Conservation (phyloP, 140 eudicot species). For the Senecio squalidus region DNA sequence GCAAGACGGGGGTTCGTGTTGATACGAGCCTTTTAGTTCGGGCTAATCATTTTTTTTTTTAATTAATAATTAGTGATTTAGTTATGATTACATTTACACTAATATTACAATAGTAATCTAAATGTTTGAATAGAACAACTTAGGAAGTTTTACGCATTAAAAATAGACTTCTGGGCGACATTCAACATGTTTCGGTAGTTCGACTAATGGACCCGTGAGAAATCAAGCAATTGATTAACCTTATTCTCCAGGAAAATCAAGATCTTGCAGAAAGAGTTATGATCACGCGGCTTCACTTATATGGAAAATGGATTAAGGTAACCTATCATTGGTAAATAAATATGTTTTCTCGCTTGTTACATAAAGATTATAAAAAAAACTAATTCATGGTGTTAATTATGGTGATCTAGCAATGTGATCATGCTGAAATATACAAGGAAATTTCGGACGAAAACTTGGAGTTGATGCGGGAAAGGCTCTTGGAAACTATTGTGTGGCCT, state of each 20-base stretch:
- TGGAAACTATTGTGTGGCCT: constrained; percentile 82
- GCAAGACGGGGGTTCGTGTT: no score
- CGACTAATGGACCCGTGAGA: no score
- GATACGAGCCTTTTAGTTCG: no score
- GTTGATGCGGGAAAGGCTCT: constrained; percentile 67
- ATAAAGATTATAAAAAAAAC: not conserved
- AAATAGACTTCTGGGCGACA: no score
- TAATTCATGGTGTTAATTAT: constrained; percentile 6
- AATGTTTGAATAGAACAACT: no score
- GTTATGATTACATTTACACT: no score
- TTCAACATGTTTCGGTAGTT: no score
- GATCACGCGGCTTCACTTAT: constrained; percentile 80
- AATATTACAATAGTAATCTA: no score
- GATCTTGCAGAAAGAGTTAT: constrained; percentile 88
- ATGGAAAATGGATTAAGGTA: constrained; percentile 88
- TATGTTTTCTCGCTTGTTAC: not conserved
- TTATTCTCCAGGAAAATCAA: constrained; percentile 49
- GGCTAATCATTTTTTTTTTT: no score
- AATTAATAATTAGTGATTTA: no score
- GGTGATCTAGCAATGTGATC: constrained; percentile 49
- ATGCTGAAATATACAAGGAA: constrained; percentile 55
- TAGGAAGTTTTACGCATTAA: no score
- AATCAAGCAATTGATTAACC: not conserved
- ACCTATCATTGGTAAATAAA: not conserved
- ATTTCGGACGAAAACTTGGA: constrained; percentile 69